Evolutionary conservation across 306 rosid species (phyloP).

Genomic region (Cyclanthera cordifolia): DNA sequence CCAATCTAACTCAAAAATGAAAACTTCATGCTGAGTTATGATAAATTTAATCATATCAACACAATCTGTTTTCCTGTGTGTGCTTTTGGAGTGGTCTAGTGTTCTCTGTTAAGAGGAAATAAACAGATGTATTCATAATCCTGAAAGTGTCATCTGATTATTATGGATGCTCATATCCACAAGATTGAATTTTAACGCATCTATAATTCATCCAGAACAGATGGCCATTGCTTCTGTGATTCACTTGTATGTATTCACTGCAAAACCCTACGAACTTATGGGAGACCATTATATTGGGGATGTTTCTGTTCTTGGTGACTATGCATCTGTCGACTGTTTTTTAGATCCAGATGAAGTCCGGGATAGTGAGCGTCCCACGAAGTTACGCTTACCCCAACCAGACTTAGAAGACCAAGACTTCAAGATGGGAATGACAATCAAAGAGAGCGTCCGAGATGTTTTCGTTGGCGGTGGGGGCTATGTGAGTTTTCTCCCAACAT

Average conservation of each 20-base stretch:
- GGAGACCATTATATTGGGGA: conserved; percentile 71
- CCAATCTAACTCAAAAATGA: too few species aligned
- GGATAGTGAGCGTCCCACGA: conserved; percentile 95
- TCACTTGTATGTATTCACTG: conserved; percentile 90
- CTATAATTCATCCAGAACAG: conserved; percentile 65
- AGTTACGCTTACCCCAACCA: conserved; percentile 82
- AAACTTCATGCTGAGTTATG: too few species aligned
- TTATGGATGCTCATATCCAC: background rate
- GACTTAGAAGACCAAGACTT: conserved; percentile 42
- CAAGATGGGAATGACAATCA: conserved; percentile 79
- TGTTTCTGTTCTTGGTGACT: conserved; percentile 93
- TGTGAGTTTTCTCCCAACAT: conserved; percentile 47
- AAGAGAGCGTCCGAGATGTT: conserved; percentile 91
- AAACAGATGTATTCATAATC: background rate
- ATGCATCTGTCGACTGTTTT: conserved; percentile 79
- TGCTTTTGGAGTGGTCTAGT: conserved; percentile 6
- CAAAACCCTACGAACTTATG: conserved; percentile 92
- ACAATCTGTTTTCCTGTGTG: background rate
- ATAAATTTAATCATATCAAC: too few species aligned
- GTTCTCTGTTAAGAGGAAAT: background rate
- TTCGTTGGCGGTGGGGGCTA: conserved; percentile 81
- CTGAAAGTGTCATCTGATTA: background rate
- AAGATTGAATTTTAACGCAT: conserved; percentile 35
- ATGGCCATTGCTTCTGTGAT: conserved; percentile 93
- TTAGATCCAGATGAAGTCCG: conserved; percentile 96